Evolutionary conservation across 768 basidiomycete species (phyloP).

Genomic region (Fomitopsis pulvina): DNA sequence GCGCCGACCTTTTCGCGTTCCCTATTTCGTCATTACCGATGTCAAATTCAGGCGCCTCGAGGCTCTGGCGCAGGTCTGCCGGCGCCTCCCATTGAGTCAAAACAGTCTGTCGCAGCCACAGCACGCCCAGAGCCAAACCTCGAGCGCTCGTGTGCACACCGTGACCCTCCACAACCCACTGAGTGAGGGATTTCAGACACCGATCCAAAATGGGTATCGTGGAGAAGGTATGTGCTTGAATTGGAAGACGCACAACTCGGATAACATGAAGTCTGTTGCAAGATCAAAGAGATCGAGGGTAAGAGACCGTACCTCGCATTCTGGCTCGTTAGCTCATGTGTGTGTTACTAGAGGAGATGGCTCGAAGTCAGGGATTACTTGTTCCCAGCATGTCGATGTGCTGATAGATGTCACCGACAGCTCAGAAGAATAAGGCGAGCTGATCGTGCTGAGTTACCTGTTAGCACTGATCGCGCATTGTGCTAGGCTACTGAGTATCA

Average conservation of each 20-base stretch:
- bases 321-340: neutral
- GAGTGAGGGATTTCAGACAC: slow-evolving; percentile 1
- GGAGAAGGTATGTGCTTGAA: slow-evolving; percentile 61
- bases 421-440: slow-evolving; percentile 91
- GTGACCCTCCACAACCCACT: neutral
- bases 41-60: neutral
- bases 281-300: slow-evolving; percentile 98
- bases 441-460: neutral
- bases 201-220: slow-evolving; percentile 75
- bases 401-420: slow-evolving; percentile 30
- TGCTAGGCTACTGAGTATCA: slow-evolving; percentile 88
- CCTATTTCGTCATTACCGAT: neutral
- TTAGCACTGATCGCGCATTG: neutral
- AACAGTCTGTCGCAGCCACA: no score
- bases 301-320: slow-evolving; percentile 21
- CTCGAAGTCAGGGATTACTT: slow-evolving; percentile 62
- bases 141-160: no score
- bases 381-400: slow-evolving; percentile 1
- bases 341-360: slow-evolving; percentile 80
- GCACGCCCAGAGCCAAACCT: no score
- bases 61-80: neutral
- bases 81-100: no score
- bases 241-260: neutral
- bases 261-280: neutral
- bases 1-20: neutral